Base-by-base conservation (phyloP, 179 eudicot species). In the Patellifolia procumbens region DNA sequence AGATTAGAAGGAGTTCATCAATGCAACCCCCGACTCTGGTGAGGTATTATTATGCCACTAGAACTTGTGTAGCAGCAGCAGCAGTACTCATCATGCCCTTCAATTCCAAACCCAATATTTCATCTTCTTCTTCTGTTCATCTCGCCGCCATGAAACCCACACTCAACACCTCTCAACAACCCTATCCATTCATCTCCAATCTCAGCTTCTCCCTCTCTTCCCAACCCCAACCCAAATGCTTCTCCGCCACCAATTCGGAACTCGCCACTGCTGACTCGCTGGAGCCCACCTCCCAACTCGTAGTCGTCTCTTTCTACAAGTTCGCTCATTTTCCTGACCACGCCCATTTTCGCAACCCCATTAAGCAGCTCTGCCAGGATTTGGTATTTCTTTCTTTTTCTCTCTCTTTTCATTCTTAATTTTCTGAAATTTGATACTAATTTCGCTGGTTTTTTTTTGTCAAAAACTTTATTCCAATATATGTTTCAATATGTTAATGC, bases 231-330 rank as follows among this genome's bases (percentile, higher is more conserved):
- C 17, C 52, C 48, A 48, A 43, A 10, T 74, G 20, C 51, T 11
- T 24, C 43, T 63, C 75, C 45, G 22, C 43, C 32, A 29, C 42
- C 32, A 84, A 37, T 26, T 69, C 73, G 74, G 82, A 69, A 58
- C 26, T 67, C 74, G 78, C 78, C 20, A 58, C 64, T 13, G 51
- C 11, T 34, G 80, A 75, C 13, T 73, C 77, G 51, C 78, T 31
- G 8, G 42, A 60, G 8, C 74, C 62, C 48, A 24, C 52, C 19
- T 73, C 80, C 55, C 77, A 83, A 3, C 88, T 95, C 9, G 88
- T 91, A 32, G 97, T 95, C 60, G 91, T 93, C 24, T 95, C 98
- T 20, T 95, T 93, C 76, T 95, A 95, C 80, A 93, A 93, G 85
- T 95, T 95, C 65, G 97, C 99, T 24, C 90, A 95, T 82, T 93